Evolutionary conservation across 176 grass and related monocot genomes (phyloP), one percentile per base, ranked within the genome.

Genomic region (Poa pratensis): DNA sequence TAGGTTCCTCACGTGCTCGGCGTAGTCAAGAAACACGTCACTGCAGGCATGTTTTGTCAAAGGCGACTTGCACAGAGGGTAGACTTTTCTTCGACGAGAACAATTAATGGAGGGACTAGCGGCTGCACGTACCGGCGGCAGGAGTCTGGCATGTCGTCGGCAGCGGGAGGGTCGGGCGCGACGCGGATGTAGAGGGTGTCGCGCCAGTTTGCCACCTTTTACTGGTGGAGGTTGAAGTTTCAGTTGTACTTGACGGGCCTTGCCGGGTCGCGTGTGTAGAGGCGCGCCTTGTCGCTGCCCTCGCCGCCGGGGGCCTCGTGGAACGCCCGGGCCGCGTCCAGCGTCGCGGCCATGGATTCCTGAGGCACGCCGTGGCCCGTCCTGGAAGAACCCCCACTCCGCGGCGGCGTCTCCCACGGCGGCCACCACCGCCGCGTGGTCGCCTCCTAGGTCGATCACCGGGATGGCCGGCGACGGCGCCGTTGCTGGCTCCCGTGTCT

Each of bases 221-320:
- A 85, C 77, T 85, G 11, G 77, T 87, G 87, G 22, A 94, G 84
- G 58, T 91, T 87, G 79, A 94, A 91, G 84, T 90, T 91, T 82
- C 89, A 91, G 57, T 84, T 18, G 63, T 95, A 92, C 79, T 84
- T 88, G 27, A 84, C 85, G 3, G 93, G 82, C 83, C 20, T 70
- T 2, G 45, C 54, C 4, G 67, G 53, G 0, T 93, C 94, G 19
- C 88, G 88, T 1, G 88, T 80, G 90, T 93, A 95, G 52, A 95
- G 66, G 42, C 76, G 48, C 34, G 88, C 82, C 90, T 92, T 95
- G 22, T 89, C 77, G 39, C 20, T 81, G 50, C 82, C 83, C n/a
- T 72, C 77, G 6, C 75, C 86, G 30, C 71, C 53, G 26, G 76
- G 15, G 1, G 66, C 63, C 23, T 88, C 91, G 53, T 96, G 91